A percentile compares a stretch with the other conserved stretches of the same genome.
Evolutionary conservation across 2,329 filamentous ascomycete species (phyloP).

Genomic region (Fusarium verticillioides): DNA sequence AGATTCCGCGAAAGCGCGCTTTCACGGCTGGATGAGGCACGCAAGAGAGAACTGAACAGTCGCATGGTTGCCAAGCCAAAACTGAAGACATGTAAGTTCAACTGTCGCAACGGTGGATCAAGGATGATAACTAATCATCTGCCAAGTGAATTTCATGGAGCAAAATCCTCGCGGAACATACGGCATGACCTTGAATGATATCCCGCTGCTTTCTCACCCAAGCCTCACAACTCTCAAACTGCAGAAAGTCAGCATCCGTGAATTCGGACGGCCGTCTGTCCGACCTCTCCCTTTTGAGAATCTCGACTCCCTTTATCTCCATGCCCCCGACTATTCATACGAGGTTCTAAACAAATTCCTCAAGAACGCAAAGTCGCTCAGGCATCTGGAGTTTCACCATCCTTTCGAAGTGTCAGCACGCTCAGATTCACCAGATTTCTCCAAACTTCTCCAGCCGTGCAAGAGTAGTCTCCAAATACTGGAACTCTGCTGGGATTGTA

Average conservation of each 20-base stretch:
- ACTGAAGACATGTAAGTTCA: background rate
- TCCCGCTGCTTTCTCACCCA: background rate
- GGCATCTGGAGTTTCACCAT: background rate
- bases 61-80: background rate
- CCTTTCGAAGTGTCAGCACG: background rate
- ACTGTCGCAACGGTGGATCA: accelerated
- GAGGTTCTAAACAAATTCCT: background rate
- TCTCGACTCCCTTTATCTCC: background rate
- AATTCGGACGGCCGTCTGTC: accelerated
- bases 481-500: background rate
- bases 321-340: background rate
- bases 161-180: background rate
- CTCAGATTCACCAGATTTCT: background rate
- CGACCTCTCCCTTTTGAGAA: background rate
- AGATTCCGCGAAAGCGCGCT: background rate
- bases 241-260: background rate
- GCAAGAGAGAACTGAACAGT: background rate
- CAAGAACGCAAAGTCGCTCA: background rate
- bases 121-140: accelerated
- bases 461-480: background rate
- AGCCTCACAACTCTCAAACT: background rate
- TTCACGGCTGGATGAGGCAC: background rate
- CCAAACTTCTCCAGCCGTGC: background rate
- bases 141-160: background rate
- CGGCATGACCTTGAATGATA: accelerated